Evolutionary conservation across 2,329 filamentous ascomycete genomes (phyloP), one percentile per base, ranked within the genome.

Genomic region (Coniochaeta hoffmannii): DNA sequence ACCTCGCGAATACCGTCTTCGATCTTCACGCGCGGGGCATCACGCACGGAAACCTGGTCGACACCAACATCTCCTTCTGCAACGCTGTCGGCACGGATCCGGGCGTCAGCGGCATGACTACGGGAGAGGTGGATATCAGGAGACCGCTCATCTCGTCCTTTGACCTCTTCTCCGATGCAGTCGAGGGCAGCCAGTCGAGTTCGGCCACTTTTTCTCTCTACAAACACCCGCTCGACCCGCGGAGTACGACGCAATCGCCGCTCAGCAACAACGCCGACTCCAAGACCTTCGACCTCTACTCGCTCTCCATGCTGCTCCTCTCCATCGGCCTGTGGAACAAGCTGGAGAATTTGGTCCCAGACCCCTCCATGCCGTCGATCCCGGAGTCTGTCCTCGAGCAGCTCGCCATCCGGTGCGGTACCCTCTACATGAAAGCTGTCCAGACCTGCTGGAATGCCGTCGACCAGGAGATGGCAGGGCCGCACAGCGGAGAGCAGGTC

Each of bases 251-350:
- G 4, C 69, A 76, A 22, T 80, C 80, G 0, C 76, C 77, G 0
- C 65, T 82, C 10, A 64, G 69, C 4, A 73, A 72, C 41, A 76
- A 76, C 5, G 73, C 78, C 1, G 81, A 85, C 55, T 79, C 78
- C 38, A 80, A 82, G 36, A 77, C 81, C 1, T 71, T 83, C 31
- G 89, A 92, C 58, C 72, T 92, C 2, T 90, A 90, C 66, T 85
- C 87, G 7, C 74, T 93, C 1, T 87, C 87, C 17, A 81, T 90
- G 71, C 72, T 90, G 4, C 76, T 93, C 0, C 74, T 91, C 2
- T 89, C 89, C 7, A 83, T 92, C 54, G 89, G 89, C 7, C 70
- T 92, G 9, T 93, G 89, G 89, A 83, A 81, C 3, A 85, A 82
- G 11, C 74, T 90, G 0, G 80, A 83, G 55, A 73, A 76, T 17